These are phyloP conservation scores for Fusarium brevicatenulatum DNA, from an alignment of 2,329 filamentous ascomycete genomes.

Conservation along the genomic window DNA sequence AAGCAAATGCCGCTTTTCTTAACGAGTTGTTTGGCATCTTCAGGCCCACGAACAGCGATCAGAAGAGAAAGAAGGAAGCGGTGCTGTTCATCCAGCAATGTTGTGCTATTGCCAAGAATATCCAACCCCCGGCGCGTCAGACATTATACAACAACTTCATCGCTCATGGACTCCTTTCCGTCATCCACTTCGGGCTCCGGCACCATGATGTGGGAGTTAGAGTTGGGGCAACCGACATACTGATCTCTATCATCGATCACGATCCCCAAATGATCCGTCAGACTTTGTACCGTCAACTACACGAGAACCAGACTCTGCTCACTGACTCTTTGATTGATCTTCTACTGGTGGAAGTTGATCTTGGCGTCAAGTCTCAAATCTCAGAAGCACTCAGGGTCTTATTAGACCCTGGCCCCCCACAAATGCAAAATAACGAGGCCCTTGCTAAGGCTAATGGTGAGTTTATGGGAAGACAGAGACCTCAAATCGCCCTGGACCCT, in stretches of 20 bases:
- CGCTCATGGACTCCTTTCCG: conserved; percentile 83
- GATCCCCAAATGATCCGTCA: conserved; percentile 93
- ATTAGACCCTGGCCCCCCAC: conserved; percentile 73
- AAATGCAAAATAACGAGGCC: conserved; percentile 61
- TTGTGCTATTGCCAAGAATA: conserved; percentile 91
- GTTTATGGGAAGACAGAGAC: conserved; percentile 70
- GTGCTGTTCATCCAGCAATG: conserved; percentile 98
- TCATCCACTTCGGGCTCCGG: conserved; percentile 91
- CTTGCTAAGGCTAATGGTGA: conserved; percentile 74
- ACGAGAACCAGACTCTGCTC: conserved; percentile 84
- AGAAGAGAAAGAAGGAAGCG: conserved; percentile 87
- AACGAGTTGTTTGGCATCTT: conserved; percentile 91
- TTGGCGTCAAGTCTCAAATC: conserved; percentile 95
- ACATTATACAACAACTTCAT: conserved; percentile 92
- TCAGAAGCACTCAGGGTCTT: conserved; percentile 95
- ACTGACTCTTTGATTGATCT: conserved; percentile 95
- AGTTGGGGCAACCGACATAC: conserved; percentile 91
- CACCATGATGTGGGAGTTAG: conserved; percentile 86
- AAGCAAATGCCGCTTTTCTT: conserved; percentile 80
- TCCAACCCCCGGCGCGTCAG: conserved; percentile 84
- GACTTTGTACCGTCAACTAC: conserved; percentile 91
- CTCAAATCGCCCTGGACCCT: conserved; percentile 65
- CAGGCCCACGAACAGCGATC: conserved; percentile 68
- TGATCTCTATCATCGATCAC: conserved; percentile 95
- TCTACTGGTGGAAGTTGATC: conserved; percentile 87